Conservation (phyloP, 805 yeast species). For the Candida maesae region DNA sequence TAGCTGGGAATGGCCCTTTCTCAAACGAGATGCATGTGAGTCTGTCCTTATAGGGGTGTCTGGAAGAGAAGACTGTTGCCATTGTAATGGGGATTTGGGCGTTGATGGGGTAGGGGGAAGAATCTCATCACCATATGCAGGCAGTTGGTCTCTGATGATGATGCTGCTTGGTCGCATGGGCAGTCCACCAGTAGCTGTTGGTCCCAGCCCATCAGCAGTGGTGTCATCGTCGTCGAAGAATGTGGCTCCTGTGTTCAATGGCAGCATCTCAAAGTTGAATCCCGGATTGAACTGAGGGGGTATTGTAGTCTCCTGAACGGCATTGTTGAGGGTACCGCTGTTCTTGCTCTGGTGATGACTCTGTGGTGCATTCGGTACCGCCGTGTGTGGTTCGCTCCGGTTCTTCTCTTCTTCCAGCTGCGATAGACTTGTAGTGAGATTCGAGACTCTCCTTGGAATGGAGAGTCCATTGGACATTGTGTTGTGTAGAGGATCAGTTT, state of each 20-base stretch:
- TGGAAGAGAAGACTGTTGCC: not conserved
- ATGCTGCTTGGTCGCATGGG: not conserved
- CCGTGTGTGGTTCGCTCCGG: not conserved
- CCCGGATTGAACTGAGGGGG: not conserved
- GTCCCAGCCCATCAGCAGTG: not conserved
- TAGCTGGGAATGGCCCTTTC: conserved; percentile 7
- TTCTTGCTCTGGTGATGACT: not conserved
- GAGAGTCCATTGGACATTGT: not conserved
- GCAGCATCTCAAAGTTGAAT: not conserved
- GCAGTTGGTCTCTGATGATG: not conserved
- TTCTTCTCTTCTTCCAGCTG: not conserved
- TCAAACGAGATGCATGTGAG: conserved; percentile 4
- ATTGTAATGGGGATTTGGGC: not conserved
- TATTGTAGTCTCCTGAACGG: not conserved
- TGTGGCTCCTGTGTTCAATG: not conserved
- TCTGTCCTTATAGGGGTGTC: conserved; percentile 3
- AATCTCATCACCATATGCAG: not conserved
- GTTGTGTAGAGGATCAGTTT: no score
- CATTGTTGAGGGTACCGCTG: not conserved
- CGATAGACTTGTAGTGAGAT: not conserved
- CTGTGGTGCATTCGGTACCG: not conserved
- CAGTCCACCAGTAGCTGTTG: not conserved
- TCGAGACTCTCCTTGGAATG: not conserved
- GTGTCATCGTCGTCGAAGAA: not conserved
- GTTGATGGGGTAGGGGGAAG: not conserved